A percentile compares a stretch with the other conserved stretches of the same genome.
Conservation (phyloP, 768 basidiomycete genomes). For the Xerocomellus chrysenteron region DNA sequence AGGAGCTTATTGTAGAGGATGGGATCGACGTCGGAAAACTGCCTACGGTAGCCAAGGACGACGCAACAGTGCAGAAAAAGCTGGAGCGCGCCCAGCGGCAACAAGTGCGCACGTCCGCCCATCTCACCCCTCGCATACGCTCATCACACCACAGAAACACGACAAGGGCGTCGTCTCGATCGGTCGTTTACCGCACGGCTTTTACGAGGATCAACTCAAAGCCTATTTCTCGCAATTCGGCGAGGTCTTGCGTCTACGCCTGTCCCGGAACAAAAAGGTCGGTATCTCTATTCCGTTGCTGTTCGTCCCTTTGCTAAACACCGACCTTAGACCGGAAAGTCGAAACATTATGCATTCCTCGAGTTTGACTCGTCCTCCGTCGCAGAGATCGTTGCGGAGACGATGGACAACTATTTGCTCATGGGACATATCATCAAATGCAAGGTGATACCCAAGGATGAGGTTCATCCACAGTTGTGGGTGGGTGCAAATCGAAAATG, state of each 20-base stretch:
- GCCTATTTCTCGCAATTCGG: conserved; percentile 97
- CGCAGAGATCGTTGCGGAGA: conserved; percentile 93
- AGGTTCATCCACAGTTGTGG: conserved; percentile 94
- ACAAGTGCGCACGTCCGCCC: conserved; percentile 48
- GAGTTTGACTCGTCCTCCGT: conserved; percentile 90
- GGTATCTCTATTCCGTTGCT: neutral
- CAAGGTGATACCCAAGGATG: conserved; percentile 83
- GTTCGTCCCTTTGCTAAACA: neutral
- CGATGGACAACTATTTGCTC: conserved; percentile 98
- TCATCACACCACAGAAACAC: conserved; percentile 38
- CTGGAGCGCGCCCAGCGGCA: conserved; percentile 61
- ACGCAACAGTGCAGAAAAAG: conserved; percentile 68
- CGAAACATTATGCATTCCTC: conserved; percentile 96
- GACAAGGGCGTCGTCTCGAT: conserved; percentile 87
- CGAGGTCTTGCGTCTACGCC: conserved; percentile 77
- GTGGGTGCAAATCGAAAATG: conserved; percentile 95
- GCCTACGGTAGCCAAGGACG: conserved; percentile 88
- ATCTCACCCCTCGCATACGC: neutral
- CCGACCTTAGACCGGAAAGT: conserved; percentile 73
- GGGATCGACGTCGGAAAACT: conserved; percentile 70
- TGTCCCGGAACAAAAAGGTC: conserved; percentile 94
- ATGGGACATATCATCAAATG: conserved; percentile 93
- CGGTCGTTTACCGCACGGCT: conserved; percentile 92
- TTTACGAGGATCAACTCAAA: conserved; percentile 93
- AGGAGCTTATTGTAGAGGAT: conserved; percentile 58